phyloP scores from a whole-genome alignment of 2,329 filamentous ascomycete species.

The Beauveria brongniartii region DNA sequence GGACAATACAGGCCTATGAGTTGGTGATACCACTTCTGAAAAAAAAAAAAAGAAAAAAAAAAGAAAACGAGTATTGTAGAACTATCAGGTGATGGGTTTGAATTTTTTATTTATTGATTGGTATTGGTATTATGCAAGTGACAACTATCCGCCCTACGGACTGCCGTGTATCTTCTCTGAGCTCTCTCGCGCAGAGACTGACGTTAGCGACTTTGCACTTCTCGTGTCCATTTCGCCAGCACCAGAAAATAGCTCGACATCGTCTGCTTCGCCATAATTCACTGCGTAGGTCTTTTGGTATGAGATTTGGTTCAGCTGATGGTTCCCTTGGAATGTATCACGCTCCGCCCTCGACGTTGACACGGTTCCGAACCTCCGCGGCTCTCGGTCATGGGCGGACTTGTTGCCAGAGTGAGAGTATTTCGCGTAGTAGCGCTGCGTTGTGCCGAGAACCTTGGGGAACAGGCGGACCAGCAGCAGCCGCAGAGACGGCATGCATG shows the following conservation, averaged over 20 bases:
- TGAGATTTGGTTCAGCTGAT: conserved; percentile 21
- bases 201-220: conserved; percentile 1
- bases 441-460: conserved; percentile 26
- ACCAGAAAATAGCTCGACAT: conserved; percentile 22
- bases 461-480: conserved; percentile 29
- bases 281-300: conserved; percentile 28
- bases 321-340: conserved; percentile 10
- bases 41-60: too few species aligned
- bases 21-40: too few species aligned
- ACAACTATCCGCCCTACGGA: background rate
- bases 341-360: conserved; percentile 19
- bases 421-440: conserved; percentile 22
- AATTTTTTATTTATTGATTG: too few species aligned
- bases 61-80: too few species aligned
- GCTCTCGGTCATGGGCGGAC: conserved; percentile 11
- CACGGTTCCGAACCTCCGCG: conserved; percentile 15
- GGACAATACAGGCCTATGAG: too few species aligned
- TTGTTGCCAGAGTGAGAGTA: conserved; percentile 15
- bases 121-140: too few species aligned
- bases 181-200: background rate
- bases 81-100: too few species aligned
- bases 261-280: conserved; percentile 26
- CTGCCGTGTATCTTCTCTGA: background rate
- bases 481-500: conserved; percentile 29
- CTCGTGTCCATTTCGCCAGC: conserved; percentile 17